Base-by-base conservation (phyloP, 2,329 filamentous ascomycete species). In the Xenoacremonium recifei region DNA sequence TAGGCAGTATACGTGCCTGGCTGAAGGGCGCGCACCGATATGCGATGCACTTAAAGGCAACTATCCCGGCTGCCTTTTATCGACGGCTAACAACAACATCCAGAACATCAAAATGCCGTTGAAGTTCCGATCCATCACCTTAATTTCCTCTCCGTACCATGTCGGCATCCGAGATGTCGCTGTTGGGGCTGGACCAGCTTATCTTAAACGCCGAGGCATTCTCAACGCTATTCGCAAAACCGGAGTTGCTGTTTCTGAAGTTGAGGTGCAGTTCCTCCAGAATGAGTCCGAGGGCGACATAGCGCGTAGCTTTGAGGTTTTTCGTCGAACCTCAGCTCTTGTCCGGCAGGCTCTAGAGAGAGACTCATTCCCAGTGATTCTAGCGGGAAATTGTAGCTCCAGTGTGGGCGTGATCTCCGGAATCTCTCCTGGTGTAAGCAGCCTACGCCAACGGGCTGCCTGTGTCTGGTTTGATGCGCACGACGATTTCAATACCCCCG, bases 391-490 rank as follows among this genome's bases (percentile, higher is more conserved):
- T 40, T 71, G 66, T 48, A 62, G 59, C 43, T 54, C 62, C 7
- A 63, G 54, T 19, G 63, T 62, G 0, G 67, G 61, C 3, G 63
- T 63, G 0, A 62, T 61, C 1, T 67, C 66, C 4, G 68, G 68
- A 0, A 39, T 69, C 5, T 38, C 25, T 5, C 39, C 42, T 3
- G 16, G 46, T 12, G 18, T 42, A 1, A 11, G 13, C 1, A 6
- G 10, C 6, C n/a, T 20, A 2, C 21, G 41, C 5, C 51, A 23
- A 42, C 5, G 51, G 58, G 12, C 50, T 66, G 2, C 51, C 1
- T 68, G 63, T 29, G 51, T 71, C 10, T 71, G 67, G 55, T 69
- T 72, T 36, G 68, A 72, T 35, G 68, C 67, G 3, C 68, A 72
- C 34, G 67, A 70, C 37, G 68, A 72, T 40, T 60, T 67, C 35